Evolutionary conservation across 73 alveolate genomes (phyloP).

Genomic region (Tetrahymena elliotti): DNA sequence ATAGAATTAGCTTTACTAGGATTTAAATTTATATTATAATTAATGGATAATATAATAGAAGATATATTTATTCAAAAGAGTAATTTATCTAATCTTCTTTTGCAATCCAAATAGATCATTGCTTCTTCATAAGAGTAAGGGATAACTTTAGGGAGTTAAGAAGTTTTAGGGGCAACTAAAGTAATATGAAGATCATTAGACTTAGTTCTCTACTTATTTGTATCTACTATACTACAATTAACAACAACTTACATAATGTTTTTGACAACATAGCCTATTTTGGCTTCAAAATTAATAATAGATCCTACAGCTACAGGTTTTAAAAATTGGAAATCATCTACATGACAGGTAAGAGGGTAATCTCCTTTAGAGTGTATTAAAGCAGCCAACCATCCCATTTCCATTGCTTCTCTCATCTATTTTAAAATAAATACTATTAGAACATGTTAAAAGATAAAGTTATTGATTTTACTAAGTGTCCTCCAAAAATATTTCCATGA

Average conservation of each 20-base stretch:
- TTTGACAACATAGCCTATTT: neutral
- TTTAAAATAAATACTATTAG: neutral
- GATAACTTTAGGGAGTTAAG: neutral
- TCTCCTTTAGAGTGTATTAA: slow-evolving; percentile 19
- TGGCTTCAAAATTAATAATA: neutral
- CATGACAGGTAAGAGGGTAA: slow-evolving; percentile 1
- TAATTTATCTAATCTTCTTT: neutral
- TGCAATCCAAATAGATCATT: neutral
- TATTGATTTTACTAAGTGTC: neutral
- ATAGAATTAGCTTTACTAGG: too few relatives aligned
- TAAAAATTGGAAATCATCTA: slow-evolving; percentile 12
- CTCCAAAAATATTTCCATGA: slow-evolving; percentile 43
- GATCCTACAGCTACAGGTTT: slow-evolving; percentile 29
- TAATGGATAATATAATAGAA: too few relatives aligned
- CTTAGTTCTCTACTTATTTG: neutral
- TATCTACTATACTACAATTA: neutral
- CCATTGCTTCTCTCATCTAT: slow-evolving; percentile 36
- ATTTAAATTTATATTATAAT: too few relatives aligned
- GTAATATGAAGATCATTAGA: neutral
- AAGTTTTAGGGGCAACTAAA: neutral
- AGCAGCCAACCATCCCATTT: slow-evolving; percentile 26
- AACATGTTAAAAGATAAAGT: neutral
- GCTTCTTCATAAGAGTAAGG: neutral
- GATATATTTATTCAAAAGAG: neutral
- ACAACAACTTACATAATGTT: neutral